A percentile compares a stretch with the other conserved stretches of the same genome.
These are phyloP conservation scores for Vitis riparia DNA, from an alignment of 164 flowering plant species.

Conservation along the genomic window DNA sequence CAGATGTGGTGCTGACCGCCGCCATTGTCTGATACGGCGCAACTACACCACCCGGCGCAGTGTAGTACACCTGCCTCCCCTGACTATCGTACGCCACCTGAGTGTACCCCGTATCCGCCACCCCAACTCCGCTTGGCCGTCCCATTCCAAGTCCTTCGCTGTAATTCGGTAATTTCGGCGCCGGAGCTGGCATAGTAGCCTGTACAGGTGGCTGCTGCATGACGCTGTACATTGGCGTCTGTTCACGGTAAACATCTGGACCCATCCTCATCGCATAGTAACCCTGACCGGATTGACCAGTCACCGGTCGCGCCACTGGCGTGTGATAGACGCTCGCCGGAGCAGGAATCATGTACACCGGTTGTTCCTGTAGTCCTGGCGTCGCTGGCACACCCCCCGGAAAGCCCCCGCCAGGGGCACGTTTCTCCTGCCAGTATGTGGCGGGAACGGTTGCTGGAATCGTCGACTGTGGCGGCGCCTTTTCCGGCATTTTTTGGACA, in stretches of 20 bases:
- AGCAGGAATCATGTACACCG: slow-evolving; percentile 37
- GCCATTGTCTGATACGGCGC: slow-evolving; percentile 30
- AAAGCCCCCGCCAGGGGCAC: slow-evolving; percentile 22
- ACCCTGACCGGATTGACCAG: slow-evolving; percentile 30
- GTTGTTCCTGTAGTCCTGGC: slow-evolving; percentile 27
- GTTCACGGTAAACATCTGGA: slow-evolving; percentile 45
- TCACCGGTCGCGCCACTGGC: slow-evolving; percentile 26
- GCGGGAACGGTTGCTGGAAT: slow-evolving; percentile 12
- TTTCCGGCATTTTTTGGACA: slow-evolving; percentile 26
- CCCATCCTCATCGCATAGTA: slow-evolving; percentile 40
- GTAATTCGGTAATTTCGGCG: slow-evolving; percentile 5
- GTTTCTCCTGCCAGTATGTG: slow-evolving; percentile 35
- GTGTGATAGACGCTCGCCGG: slow-evolving; percentile 28
- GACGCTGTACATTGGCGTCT: slow-evolving; percentile 36
- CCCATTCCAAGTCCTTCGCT: slow-evolving; percentile 14
- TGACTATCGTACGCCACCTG: slow-evolving; percentile 63
- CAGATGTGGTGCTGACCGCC: slow-evolving; percentile 16
- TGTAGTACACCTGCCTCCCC: slow-evolving; percentile 71
- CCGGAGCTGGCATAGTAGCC: slow-evolving; percentile 12
- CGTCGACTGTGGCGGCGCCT: slow-evolving; percentile 10
- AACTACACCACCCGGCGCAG: slow-evolving; percentile 36
- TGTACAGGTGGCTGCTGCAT: slow-evolving; percentile 9
- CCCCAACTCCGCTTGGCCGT: slow-evolving; percentile 8
- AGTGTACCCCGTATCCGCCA: slow-evolving; percentile 31
- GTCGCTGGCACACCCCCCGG: slow-evolving; percentile 15